Evolutionary conservation across 306 rosid species (phyloP).

Genomic region (Lotus japonicus): DNA sequence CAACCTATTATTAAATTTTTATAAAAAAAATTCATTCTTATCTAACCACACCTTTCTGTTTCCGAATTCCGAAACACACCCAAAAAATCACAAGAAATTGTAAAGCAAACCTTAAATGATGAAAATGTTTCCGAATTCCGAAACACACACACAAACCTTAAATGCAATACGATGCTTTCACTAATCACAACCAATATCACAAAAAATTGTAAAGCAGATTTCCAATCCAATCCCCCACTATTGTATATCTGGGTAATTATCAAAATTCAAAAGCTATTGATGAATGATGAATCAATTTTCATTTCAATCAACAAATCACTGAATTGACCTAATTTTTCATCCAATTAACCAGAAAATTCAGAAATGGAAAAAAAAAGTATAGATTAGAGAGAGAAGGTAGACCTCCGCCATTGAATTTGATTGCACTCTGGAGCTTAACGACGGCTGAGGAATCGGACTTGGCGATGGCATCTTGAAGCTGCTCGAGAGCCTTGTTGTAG

Average conservation of each 20-base stretch:
- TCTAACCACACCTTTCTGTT: neutral
- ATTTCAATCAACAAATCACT: neutral
- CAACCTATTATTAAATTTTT: neutral
- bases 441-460: slow-evolving; percentile 49
- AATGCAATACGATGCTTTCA: neutral
- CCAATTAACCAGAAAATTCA: neutral
- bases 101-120: too few relatives aligned
- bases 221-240: neutral
- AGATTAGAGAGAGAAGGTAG: neutral
- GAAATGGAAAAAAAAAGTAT: neutral
- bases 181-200: neutral
- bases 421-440: slow-evolving; percentile 73
- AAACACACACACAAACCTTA: neutral
- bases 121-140: too few relatives aligned
- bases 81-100: neutral
- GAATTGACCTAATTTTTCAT: neutral
- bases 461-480: slow-evolving; percentile 54
- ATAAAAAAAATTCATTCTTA: neutral
- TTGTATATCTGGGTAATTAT: neutral
- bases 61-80: neutral
- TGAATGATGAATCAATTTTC: neutral
- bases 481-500: slow-evolving; percentile 89
- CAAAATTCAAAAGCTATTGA: neutral
- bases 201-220: neutral
- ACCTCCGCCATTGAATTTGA: slow-evolving; percentile 92